phyloP scores from a whole-genome alignment of 192 early-diverging fungal species.

The Dissophora ornata region DNA sequence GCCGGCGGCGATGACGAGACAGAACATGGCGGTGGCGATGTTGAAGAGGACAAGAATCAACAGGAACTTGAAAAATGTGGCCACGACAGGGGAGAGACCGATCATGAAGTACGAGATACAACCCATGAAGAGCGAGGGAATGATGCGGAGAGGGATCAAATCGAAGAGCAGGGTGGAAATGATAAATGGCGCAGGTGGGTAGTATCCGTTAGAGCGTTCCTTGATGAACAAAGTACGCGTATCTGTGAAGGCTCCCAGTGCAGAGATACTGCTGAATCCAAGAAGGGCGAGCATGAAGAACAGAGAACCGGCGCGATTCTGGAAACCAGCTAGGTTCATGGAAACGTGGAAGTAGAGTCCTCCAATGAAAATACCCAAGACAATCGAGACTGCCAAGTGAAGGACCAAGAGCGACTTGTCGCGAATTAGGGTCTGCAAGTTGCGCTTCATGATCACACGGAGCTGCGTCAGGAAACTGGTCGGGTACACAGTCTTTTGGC shows the following conservation, averaged over 20 bases:
- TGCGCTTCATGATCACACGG: conserved; percentile 56
- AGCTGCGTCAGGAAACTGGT: conserved; percentile 69
- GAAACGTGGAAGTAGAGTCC: conserved; percentile 72
- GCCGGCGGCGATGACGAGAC: conserved; percentile 66
- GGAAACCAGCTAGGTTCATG: conserved; percentile 71
- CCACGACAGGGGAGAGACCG: conserved; percentile 59
- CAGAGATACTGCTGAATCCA: conserved; percentile 74
- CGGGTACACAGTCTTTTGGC: conserved; percentile 24
- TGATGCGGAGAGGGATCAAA: conserved; percentile 72
- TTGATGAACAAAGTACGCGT: conserved; percentile 59
- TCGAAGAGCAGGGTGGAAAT: conserved; percentile 76
- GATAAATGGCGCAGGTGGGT: conserved; percentile 60
- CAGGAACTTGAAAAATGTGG: conserved; percentile 69
- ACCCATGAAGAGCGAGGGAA: conserved; percentile 74
- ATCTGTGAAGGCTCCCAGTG: conserved; percentile 67
- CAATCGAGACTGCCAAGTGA: conserved; percentile 64
- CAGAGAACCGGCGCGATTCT: conserved; percentile 76
- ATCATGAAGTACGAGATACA: conserved; percentile 79
- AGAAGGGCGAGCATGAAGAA: conserved; percentile 78
- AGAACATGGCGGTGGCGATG: conserved; percentile 68
- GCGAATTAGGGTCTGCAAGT: conserved; percentile 58
- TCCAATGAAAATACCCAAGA: conserved; percentile 73
- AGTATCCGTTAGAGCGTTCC: conserved; percentile 64
- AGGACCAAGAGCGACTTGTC: conserved; percentile 60
- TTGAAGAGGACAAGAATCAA: conserved; percentile 74